Percentiles rank a stretch among this genome's conserved stretches.
Conservation (phyloP, 2,329 filamentous ascomycete species). For the Trichocomaceae sp. region DNA sequence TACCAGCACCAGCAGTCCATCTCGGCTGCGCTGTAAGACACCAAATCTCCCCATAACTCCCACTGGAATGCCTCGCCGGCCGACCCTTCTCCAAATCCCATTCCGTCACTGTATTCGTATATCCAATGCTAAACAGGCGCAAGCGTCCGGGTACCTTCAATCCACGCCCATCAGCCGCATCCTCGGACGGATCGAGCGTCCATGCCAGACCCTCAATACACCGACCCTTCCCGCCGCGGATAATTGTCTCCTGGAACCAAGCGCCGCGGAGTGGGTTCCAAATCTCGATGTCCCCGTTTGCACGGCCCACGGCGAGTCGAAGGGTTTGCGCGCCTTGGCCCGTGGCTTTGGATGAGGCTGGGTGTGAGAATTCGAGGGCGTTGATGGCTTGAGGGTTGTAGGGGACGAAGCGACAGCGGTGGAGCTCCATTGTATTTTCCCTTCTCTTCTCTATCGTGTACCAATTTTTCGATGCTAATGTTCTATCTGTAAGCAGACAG, state of each 20-base stretch:
- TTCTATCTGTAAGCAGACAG: too few relatives aligned
- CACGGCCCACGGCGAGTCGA: constrained; percentile 79
- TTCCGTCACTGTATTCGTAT: constrained; percentile 85
- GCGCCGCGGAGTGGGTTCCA: constrained; percentile 80
- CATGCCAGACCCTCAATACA: constrained; percentile 88
- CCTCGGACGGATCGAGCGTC: constrained; percentile 77
- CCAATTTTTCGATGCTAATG: not conserved
- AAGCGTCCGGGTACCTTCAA: constrained; percentile 62
- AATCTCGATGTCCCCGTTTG: constrained; percentile 94
- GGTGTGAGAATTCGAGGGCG: constrained; percentile 85
- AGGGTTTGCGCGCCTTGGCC: constrained; percentile 53
- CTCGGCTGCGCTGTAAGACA: constrained; percentile 82
- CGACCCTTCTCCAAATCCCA: constrained; percentile 81
- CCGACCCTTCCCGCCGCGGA: constrained; percentile 74
- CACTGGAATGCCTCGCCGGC: constrained; percentile 74
- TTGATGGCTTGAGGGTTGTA: constrained; percentile 91
- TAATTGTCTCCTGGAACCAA: constrained; percentile 86
- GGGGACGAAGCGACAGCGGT: constrained; percentile 92
- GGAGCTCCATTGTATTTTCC: constrained; percentile 64
- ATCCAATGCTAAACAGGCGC: constrained; percentile 92
- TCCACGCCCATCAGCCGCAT: constrained; percentile 50
- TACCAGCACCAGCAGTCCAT: constrained; percentile 34
- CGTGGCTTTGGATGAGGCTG: constrained; percentile 43
- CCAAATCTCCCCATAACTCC: constrained; percentile 95
- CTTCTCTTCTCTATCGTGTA: not conserved